Evolutionary conservation across 352 stramenopile genomes (phyloP).

Genomic region (Phytophthora quininea): DNA sequence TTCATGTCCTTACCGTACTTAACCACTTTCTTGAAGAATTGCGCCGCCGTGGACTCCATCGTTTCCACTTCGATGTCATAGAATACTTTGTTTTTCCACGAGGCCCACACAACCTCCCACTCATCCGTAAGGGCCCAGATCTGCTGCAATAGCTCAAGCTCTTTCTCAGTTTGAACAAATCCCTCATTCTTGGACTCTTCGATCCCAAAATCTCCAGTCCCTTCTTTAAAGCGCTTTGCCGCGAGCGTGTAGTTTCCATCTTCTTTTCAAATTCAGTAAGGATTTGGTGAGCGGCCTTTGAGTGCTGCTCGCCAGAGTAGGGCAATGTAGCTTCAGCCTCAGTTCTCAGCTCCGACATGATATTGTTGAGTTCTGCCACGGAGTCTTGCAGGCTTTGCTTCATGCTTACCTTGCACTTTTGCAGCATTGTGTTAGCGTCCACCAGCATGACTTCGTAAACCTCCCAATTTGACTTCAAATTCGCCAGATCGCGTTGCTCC

Average conservation of each 20-base stretch:
- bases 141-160: slow-evolving; percentile 89
- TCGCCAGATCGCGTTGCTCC: slow-evolving; percentile 75
- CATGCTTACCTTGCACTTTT: slow-evolving; percentile 95
- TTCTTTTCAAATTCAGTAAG: slow-evolving; percentile 91
- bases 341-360: slow-evolving; percentile 79
- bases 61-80: slow-evolving; percentile 92
- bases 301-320: slow-evolving; percentile 73
- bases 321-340: slow-evolving; percentile 81
- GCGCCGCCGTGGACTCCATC: slow-evolving; percentile 89
- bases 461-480: slow-evolving; percentile 82
- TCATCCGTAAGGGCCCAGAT: slow-evolving; percentile 92
- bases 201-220: slow-evolving; percentile 94
- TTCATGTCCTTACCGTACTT: slow-evolving; percentile 95
- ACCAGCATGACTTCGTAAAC: slow-evolving; percentile 85
- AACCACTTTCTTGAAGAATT: slow-evolving; percentile 93
- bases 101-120: slow-evolving; percentile 90
- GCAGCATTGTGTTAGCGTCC: slow-evolving; percentile 88
- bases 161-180: slow-evolving; percentile 86
- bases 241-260: slow-evolving; percentile 73
- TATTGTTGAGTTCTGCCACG: slow-evolving; percentile 84
- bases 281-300: slow-evolving; percentile 56
- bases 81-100: slow-evolving; percentile 93
- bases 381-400: slow-evolving; percentile 94
- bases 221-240: slow-evolving; percentile 84
- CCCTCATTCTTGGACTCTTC: slow-evolving; percentile 88